Conservation (phyloP, 257 asterid genomes). For the Przewalskia tangutica region DNA sequence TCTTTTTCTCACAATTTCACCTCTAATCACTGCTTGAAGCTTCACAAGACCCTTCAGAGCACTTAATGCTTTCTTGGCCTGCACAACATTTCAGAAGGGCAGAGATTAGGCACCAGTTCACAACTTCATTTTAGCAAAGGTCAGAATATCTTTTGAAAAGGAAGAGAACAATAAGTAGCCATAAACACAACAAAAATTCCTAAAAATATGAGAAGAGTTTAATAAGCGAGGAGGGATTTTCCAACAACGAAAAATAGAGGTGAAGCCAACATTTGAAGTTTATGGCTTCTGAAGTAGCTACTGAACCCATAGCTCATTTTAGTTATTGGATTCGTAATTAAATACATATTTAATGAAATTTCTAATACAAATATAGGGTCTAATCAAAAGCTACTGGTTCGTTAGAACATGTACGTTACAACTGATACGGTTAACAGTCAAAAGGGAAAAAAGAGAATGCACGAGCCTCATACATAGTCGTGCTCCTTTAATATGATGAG, state of each 20-base stretch:
- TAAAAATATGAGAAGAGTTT: not conserved
- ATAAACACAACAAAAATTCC: not conserved
- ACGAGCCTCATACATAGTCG: not conserved
- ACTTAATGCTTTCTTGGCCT: constrained; percentile 77
- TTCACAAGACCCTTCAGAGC: constrained; percentile 71
- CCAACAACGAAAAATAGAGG: not conserved
- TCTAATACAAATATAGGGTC: no score
- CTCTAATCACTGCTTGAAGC: constrained; percentile 80
- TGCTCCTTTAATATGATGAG: not conserved
- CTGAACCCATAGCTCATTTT: no score
- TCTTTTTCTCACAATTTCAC: constrained; percentile 52
- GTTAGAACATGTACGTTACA: no score
- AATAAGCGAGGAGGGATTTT: not conserved
- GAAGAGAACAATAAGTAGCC: not conserved
- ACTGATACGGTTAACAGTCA: no score
- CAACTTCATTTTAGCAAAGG: not conserved
- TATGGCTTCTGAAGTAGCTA: no score
- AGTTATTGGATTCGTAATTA: no score
- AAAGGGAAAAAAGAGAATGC: no score
- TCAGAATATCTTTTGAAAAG: not conserved
- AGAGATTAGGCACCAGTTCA: not conserved
- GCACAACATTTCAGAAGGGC: constrained; percentile 1
- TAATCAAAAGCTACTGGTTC: no score
- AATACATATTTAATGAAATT: no score
- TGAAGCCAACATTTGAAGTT: no score